Percentiles rank a stretch among this genome's conserved stretches.
Evolutionary conservation across 805 yeast species (phyloP).

Genomic region (Yamadazyma paraphyllophila): DNA sequence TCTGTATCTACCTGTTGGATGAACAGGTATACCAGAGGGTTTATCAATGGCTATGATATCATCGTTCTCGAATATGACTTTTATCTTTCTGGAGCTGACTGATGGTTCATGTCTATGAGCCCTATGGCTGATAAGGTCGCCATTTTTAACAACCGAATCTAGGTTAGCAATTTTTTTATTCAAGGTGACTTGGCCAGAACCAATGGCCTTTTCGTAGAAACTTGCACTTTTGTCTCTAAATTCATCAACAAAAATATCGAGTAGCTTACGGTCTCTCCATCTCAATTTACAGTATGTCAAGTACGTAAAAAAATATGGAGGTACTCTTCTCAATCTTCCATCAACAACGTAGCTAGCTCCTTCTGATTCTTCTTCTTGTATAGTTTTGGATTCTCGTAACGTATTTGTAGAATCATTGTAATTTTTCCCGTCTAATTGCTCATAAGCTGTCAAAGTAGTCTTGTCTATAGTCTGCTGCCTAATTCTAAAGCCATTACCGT

Average conservation of each 20-base stretch:
- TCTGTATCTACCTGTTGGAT: slow-evolving; percentile 87
- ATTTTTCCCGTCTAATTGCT: slow-evolving; percentile 36
- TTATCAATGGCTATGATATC: slow-evolving; percentile 82
- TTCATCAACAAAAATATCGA: slow-evolving; percentile 81
- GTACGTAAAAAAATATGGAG: slow-evolving; percentile 87
- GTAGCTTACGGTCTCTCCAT: slow-evolving; percentile 81
- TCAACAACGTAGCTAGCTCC: slow-evolving; percentile 56
- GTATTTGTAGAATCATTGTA: slow-evolving; percentile 20
- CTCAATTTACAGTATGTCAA: slow-evolving; percentile 86
- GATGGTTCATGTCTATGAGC: slow-evolving; percentile 91
- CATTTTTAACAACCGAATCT: slow-evolving; percentile 70
- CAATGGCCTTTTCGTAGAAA: slow-evolving; percentile 54
- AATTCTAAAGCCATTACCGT: slow-evolving; percentile 47
- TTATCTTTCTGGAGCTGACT: slow-evolving; percentile 57
- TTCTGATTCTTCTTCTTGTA: slow-evolving; percentile 56
- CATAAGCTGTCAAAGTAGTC: slow-evolving; percentile 37
- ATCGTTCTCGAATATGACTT: slow-evolving; percentile 71
- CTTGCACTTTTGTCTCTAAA: slow-evolving; percentile 74
- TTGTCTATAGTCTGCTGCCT: slow-evolving; percentile 46
- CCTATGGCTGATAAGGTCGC: slow-evolving; percentile 77
- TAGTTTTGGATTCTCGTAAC: slow-evolving; percentile 29
- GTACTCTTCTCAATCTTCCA: slow-evolving; percentile 65
- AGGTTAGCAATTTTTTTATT: slow-evolving; percentile 62
- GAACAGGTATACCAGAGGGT: slow-evolving; percentile 94
- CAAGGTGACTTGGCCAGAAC: slow-evolving; percentile 69